These are phyloP conservation scores for Rhynchosporium agropyri DNA, from an alignment of 2,329 filamentous ascomycete genomes.

Conservation along the genomic window DNA sequence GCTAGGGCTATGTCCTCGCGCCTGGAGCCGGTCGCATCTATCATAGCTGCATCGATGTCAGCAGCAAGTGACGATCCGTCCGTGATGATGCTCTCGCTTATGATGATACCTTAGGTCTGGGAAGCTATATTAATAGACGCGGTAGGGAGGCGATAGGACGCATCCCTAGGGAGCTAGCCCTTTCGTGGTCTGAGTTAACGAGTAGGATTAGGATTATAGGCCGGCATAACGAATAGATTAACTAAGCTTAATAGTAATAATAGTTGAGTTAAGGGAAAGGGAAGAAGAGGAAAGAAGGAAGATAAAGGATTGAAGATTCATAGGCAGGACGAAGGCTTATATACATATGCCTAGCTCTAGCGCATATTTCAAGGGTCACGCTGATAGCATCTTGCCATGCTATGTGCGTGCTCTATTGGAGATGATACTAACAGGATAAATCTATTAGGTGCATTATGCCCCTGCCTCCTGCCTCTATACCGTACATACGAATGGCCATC, in stretches of 20 bases:
- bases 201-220: too few species aligned
- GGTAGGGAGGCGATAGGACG: not conserved
- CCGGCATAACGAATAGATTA: not conserved
- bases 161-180: not conserved
- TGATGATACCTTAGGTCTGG: conserved; percentile 4
- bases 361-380: conserved; percentile 4
- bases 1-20: conserved; percentile 12
- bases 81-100: conserved; percentile 4
- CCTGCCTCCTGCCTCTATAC: not conserved
- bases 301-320: not conserved
- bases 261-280: conserved; percentile 1
- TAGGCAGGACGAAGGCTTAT: conserved; percentile 8
- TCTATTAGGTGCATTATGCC: not conserved
- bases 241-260: not conserved
- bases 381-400: conserved; percentile 6
- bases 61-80: not conserved
- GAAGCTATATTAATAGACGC: conserved; percentile 8
- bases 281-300: not conserved
- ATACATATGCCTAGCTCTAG: conserved; percentile 3
- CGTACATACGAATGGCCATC: not conserved
- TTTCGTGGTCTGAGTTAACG: too few species aligned
- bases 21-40: conserved; percentile 17
- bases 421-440: conserved; percentile 5
- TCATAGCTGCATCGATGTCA: conserved; percentile 9
- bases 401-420: conserved; percentile 1